Evolutionary conservation across 148 eudicot species (phyloP).

Genomic region (Oxyria digyna): DNA sequence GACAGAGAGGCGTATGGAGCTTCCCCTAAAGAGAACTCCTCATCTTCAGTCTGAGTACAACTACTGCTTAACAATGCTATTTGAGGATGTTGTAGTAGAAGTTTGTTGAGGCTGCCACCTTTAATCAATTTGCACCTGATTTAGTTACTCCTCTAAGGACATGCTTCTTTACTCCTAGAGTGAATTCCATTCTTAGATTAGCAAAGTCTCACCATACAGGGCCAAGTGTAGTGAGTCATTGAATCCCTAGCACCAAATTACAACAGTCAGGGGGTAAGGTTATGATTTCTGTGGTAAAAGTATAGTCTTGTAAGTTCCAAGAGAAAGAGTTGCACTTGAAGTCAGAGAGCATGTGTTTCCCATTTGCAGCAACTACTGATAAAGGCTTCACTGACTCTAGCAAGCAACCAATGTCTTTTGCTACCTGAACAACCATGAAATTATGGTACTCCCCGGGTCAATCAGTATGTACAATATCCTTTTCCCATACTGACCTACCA

Average conservation of each 20-base stretch:
- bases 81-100: too few species aligned
- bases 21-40: too few species aligned
- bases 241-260: not conserved
- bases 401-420: not conserved
- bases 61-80: not conserved
- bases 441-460: not conserved
- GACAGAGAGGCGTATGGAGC: too few species aligned
- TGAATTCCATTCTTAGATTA: not conserved
- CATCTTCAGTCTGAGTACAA: too few species aligned
- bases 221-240: not conserved
- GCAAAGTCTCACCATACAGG: not conserved
- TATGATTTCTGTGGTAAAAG: too few species aligned
- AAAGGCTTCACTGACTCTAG: not conserved
- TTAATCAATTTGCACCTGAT: too few species aligned
- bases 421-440: not conserved
- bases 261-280: not conserved
- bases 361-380: too few species aligned
- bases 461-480: too few species aligned
- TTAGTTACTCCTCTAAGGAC: not conserved
- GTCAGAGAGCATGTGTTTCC: too few species aligned
- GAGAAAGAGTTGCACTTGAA: too few species aligned
- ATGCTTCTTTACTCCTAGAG: not conserved
- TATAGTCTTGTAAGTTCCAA: too few species aligned
- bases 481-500: not conserved
- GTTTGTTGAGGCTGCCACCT: too few species aligned